phyloP scores from a whole-genome alignment of 768 basidiomycete genomes.

The Saitozyma podzolica region DNA sequence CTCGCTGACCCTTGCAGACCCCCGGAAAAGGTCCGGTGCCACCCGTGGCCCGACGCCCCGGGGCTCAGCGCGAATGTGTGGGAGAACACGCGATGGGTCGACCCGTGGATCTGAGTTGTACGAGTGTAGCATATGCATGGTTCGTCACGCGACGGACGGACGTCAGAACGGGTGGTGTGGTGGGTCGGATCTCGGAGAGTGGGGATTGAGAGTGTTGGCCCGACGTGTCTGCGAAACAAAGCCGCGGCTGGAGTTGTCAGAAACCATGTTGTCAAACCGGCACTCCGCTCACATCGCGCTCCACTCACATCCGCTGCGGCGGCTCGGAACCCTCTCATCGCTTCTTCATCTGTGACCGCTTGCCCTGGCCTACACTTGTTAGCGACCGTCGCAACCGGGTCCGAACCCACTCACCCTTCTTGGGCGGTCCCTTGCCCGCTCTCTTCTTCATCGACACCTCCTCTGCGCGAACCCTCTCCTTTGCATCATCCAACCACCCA shows the following conservation, averaged over 20 bases:
- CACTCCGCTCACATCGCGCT: too few relatives aligned
- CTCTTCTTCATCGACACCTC: conserved; percentile 31
- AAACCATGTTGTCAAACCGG: too few relatives aligned
- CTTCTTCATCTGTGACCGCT: conserved; percentile 50
- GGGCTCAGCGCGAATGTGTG: conserved; percentile 50
- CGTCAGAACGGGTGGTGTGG: too few relatives aligned
- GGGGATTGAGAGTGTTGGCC: neutral
- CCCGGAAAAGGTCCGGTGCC: conserved; percentile 48
- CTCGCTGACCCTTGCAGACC: conserved; percentile 24
- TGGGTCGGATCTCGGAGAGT: neutral
- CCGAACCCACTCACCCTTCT: conserved; percentile 44
- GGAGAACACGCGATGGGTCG: conserved; percentile 45
- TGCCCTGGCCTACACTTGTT: conserved; percentile 38
- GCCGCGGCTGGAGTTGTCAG: too few relatives aligned
- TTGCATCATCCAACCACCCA: conserved; percentile 45
- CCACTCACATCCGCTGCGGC: too few relatives aligned
- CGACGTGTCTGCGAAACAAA: neutral
- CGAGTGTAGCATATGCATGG: neutral
- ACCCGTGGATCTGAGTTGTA: conserved; percentile 22
- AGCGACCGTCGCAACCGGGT: neutral
- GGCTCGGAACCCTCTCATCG: neutral
- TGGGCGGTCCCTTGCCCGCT: conserved; percentile 47
- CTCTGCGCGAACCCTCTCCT: conserved; percentile 31
- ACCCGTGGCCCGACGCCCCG: conserved; percentile 50
- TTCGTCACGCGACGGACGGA: neutral